A percentile compares a stretch with the other conserved stretches of the same genome.
Conservation (phyloP, 176 grass and related monocot species). For the Oryza meridionalis region DNA sequence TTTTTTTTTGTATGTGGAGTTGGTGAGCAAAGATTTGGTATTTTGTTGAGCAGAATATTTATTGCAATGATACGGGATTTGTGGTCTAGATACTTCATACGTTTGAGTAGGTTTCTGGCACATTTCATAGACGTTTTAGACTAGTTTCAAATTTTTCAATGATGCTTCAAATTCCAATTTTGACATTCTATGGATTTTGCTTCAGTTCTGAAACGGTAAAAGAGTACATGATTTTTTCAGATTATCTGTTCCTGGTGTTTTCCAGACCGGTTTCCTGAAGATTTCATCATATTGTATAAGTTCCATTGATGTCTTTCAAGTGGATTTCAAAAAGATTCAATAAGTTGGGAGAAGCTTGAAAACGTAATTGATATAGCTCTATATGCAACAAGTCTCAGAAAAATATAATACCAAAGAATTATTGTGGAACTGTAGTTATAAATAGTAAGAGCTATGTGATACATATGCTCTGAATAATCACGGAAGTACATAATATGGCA, state of each 20-base stretch:
- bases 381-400: neutral
- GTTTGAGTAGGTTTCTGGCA: neutral
- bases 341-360: neutral
- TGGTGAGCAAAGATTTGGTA: neutral
- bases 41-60: neutral
- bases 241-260: neutral
- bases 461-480: conserved; percentile 10
- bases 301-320: neutral
- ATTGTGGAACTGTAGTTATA: neutral
- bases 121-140: neutral
- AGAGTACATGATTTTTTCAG: neutral
- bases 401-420: conserved; percentile 16
- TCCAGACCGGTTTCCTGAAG: neutral
- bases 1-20: neutral
- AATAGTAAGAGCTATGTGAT: neutral
- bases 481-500: neutral
- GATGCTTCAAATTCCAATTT: neutral
- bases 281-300: neutral
- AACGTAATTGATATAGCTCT: neutral
- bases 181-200: neutral
- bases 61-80: neutral
- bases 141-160: neutral
- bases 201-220: neutral
- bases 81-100: neutral
- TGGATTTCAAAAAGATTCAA: neutral